Conservation (phyloP, 108 stramenopile genomes). For the Stephanodiscus triporus region DNA sequence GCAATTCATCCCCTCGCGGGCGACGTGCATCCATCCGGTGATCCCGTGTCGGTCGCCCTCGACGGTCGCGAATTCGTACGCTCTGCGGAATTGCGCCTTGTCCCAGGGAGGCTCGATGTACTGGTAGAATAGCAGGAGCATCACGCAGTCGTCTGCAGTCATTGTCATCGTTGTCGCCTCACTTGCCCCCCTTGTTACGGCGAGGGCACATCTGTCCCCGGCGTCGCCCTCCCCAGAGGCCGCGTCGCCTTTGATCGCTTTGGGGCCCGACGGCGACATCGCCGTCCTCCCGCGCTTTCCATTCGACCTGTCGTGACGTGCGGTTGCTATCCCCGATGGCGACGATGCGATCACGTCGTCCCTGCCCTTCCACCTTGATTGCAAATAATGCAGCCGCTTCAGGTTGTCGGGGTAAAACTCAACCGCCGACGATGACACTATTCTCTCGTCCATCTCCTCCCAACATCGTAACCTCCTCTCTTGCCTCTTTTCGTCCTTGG, state of each 20-base stretch:
- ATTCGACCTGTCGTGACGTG: not conserved
- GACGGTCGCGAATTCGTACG: conserved; percentile 49
- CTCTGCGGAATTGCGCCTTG: conserved; percentile 58
- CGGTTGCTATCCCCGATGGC: not conserved
- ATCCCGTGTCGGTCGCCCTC: conserved; percentile 54
- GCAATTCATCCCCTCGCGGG: conserved; percentile 90
- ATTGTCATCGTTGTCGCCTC: not conserved
- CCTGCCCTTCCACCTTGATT: too few species aligned
- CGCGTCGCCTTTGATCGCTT: too few species aligned
- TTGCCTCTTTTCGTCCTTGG: too few species aligned
- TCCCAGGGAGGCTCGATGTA: conserved; percentile 89
- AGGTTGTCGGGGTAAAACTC: conserved; percentile 11
- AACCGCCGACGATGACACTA: not conserved
- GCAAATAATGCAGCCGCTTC: not conserved
- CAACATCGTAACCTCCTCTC: conserved; percentile 6
- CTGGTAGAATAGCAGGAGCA: conserved; percentile 89
- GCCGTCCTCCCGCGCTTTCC: not conserved
- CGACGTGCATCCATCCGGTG: conserved; percentile 85
- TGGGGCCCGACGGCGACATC: not conserved
- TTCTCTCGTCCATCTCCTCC: conserved; percentile 22
- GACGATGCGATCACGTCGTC: too few species aligned
- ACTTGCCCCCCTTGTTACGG: not conserved
- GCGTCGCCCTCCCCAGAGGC: not conserved
- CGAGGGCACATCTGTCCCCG: not conserved
- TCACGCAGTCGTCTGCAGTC: conserved; percentile 8